These are phyloP conservation scores for Serendipita vermifera DNA, from an alignment of 768 basidiomycete species.

Conservation along the genomic window DNA sequence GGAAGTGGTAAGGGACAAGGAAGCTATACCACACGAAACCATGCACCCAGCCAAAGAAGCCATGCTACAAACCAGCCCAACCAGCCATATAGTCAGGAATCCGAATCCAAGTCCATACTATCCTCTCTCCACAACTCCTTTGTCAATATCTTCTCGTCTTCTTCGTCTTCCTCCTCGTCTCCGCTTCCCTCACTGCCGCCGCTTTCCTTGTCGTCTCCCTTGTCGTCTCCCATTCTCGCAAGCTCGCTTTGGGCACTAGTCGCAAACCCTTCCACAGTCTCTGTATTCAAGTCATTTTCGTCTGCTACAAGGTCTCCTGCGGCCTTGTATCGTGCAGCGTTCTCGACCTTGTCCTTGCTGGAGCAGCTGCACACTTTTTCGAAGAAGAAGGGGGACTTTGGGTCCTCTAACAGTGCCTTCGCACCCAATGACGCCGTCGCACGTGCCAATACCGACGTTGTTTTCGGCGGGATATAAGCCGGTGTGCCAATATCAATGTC, in stretches of 20 bases:
- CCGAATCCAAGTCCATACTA: too few species aligned
- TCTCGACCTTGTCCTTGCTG: not conserved
- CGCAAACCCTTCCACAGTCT: conserved; percentile 42
- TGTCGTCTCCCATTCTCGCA: not conserved
- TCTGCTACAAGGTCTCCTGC: conserved; percentile 16
- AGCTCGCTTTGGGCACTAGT: not conserved
- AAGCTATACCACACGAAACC: not conserved
- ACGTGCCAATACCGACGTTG: conserved; percentile 40
- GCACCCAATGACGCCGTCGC: conserved; percentile 56
- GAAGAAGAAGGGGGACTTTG: conserved; percentile 33
- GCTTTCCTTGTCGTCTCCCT: not conserved
- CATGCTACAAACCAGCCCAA: too few species aligned
- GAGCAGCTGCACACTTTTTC: conserved; percentile 32
- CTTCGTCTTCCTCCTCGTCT: not conserved
- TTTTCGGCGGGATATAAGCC: conserved; percentile 37
- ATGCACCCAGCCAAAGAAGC: not conserved
- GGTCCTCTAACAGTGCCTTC: conserved; percentile 37
- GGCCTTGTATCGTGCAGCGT: conserved; percentile 7
- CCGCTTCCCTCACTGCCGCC: not conserved
- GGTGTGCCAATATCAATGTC: conserved; percentile 45
- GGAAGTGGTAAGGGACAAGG: not conserved
- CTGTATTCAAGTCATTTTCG: conserved; percentile 27
- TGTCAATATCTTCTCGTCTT: too few species aligned
- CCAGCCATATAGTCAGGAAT: too few species aligned
- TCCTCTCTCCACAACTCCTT: too few species aligned